Base-by-base conservation (phyloP, 179 eudicot genomes). In the Gypsophila paniculata region DNA sequence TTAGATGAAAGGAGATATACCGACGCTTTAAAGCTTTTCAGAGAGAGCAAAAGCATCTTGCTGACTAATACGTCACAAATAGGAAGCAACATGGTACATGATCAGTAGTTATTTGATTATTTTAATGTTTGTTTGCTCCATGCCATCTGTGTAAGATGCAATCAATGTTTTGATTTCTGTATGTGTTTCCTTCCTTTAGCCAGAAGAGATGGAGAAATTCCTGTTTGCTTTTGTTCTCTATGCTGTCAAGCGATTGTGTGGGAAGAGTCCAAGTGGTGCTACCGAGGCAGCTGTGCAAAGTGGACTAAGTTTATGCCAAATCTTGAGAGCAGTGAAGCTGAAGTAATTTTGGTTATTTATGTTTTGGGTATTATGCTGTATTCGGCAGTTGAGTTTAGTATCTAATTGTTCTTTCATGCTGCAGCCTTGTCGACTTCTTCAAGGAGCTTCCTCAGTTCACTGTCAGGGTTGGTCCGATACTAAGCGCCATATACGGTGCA, bases 371-470 rank as follows among this genome's bases (percentile, higher is more conserved):
- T 15, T 26, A 34, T 14, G 14, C 49, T 12, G 2, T 64, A 29
- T 6, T 14, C 61, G 46, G 32, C 52, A 11, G n/a, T 18, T 18
- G 12, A 54, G 19, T 58, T 19, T 53, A 17, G 36, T 44, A 38
- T 58, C 39, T 72, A 10, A 62, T n/a, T 61, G 5, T 59, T 81
- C 38, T 76, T 62, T 17, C 55, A 51, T 32, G 23, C 61, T 77
- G 59, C 84, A 94, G 99, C 77, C 73, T 89, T 81, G 87, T 83
- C 53, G 97, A 90, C 61, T 94, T 91, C 75, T 91, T 87, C 75
- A 91, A 94, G 82, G 99, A 94, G 83, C 87, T 94, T 75, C 97
- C 90, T 71, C 99, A 91, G 78, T 88, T 91, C 78, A 68, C 86
- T 62, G 73, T 90, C 69, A 89, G 89, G 80, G 84, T 84, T 74